A percentile compares a stretch with the other conserved stretches of the same genome.
These are phyloP conservation scores for sweet orange (Citrus sinensis) DNA, from an alignment of 345 rosid genomes.

Conservation along the genomic window DNA sequence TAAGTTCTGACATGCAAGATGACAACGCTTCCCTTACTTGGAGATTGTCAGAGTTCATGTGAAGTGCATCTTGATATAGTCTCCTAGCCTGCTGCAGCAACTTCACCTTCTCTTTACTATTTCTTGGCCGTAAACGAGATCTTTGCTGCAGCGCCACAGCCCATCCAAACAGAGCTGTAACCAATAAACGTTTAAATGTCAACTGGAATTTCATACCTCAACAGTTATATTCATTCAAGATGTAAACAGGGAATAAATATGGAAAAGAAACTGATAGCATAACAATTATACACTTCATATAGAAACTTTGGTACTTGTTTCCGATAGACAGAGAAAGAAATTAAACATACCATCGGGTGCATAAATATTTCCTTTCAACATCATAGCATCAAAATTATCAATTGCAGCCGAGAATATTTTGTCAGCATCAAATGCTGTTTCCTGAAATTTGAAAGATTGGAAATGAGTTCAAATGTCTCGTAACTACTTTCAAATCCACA, in stretches of 20 bases:
- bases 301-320: too few relatives aligned
- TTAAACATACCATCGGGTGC: too few relatives aligned
- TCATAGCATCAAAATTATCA: too few relatives aligned
- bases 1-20: slow-evolving; percentile 54
- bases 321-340: too few relatives aligned
- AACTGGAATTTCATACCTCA: background rate
- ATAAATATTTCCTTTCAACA: too few relatives aligned
- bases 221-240: background rate
- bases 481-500: too few relatives aligned
- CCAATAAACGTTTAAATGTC: background rate
- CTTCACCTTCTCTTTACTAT: slow-evolving; percentile 55
- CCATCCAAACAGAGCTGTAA: slow-evolving; percentile 69
- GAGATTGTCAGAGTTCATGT: slow-evolving; percentile 49
- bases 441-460: too few relatives aligned
- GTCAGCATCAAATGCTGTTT: too few relatives aligned
- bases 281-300: too few relatives aligned
- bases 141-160: slow-evolving; percentile 63
- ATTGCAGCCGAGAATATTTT: too few relatives aligned
- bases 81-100: slow-evolving; percentile 57
- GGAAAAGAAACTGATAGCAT: too few relatives aligned
- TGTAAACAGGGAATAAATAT: background rate
- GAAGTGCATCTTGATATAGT: slow-evolving; percentile 63
- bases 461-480: too few relatives aligned
- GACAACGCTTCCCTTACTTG: slow-evolving; percentile 54
- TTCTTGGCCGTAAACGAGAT: slow-evolving; percentile 51